Evolutionary conservation across 1,284 basidiomycete genomes (phyloP), one percentile per base, ranked within the genome.

Genomic region (Marasmius sp.): DNA sequence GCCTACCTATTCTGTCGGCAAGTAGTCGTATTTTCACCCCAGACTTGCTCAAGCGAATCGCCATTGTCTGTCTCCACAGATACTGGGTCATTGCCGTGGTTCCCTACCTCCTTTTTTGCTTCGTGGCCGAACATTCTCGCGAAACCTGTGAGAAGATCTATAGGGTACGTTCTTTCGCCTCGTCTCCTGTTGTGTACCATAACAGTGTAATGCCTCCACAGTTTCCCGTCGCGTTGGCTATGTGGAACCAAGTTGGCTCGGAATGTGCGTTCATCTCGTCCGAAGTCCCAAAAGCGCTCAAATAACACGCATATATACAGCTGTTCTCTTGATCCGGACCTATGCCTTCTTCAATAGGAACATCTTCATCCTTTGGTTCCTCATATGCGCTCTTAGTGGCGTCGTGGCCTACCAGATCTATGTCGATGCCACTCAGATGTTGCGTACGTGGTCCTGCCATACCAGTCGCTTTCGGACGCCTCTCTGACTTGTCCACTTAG

Each of bases 281-380:
- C 64, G 64, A n/a, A 52, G 57, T 38, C 59, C 50, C 45, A 39
- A 33, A 16, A 57, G 55, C 58, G 41, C 53, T 38, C 57, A 53
- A 22, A 61, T 38, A 59, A 57, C 41, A 50, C 66, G 61, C 66
- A 69, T 71, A 65, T 65, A 65, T 68, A 3, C 65, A 89, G 87
- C 84, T 64, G 88, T 92, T 58, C 82, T 92, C 52, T 80, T 92
- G 65, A 92, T 92, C 64, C 85, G 90, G 61, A 92, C 91, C 52
- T 92, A 91, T 69, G 91, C 90, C 6, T 92, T 92, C 76, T 92
- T 92, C 79, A 91, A 91, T 68, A 83, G 88, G 63, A 91, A 90
- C 68, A 73, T 78, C 56, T 87, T 85, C 70, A 74, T 92, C 57
- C 79, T 92, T 47, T 75, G 78, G 64, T 81, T 82, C 62, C 83